Evolutionary conservation across 148 eudicot genomes (phyloP).

Genomic region (Vaccinium darrowii): DNA sequence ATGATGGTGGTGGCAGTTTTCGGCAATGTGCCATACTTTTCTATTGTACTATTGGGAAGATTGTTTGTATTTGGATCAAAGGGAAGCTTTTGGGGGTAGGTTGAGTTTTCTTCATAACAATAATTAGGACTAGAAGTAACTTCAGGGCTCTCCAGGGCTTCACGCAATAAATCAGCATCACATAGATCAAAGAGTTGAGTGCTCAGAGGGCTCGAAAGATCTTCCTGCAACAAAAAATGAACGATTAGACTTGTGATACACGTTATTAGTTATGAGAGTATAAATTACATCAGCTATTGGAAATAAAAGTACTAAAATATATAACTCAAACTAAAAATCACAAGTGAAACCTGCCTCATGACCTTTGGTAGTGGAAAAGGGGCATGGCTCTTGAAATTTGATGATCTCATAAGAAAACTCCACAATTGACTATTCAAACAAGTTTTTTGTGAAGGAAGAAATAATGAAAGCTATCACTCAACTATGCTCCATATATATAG

Average conservation of each 20-base stretch:
- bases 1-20: slow-evolving; percentile 23
- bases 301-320: not conserved
- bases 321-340: not conserved
- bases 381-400: slow-evolving; percentile 4
- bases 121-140: slow-evolving; percentile 61
- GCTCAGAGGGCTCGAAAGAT: slow-evolving; percentile 55
- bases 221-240: slow-evolving; percentile 47
- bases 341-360: not conserved
- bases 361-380: not conserved
- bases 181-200: slow-evolving; percentile 60
- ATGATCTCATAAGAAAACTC: not conserved
- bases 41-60: slow-evolving; percentile 14
- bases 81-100: slow-evolving; percentile 36
- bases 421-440: not conserved
- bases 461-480: not conserved
- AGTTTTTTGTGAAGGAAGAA: not conserved
- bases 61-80: slow-evolving; percentile 30
- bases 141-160: slow-evolving; percentile 62
- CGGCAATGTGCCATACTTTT: slow-evolving; percentile 1
- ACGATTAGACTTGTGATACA: not conserved
- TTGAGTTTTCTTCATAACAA: slow-evolving; percentile 59
- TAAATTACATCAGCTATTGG: not conserved
- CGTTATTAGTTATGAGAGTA: not conserved
- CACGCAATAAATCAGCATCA: slow-evolving; percentile 61
- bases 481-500: not conserved